phyloP scores from a whole-genome alignment of 2,329 filamentous ascomycete genomes.

The Erysiphe pisi region DNA sequence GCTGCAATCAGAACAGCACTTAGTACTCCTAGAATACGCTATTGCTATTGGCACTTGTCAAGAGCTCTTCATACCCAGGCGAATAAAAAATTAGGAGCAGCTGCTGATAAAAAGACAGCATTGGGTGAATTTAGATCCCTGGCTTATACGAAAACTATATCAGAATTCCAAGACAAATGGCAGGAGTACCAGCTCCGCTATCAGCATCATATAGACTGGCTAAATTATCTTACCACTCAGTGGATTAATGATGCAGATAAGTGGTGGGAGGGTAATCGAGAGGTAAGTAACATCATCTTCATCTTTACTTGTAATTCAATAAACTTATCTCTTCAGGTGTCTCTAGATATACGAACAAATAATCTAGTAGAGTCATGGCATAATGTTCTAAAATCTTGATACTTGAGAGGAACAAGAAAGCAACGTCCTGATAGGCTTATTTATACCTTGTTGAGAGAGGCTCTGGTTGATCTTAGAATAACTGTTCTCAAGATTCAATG shows the following conservation, averaged over 20 bases:
- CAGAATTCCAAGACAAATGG: not conserved
- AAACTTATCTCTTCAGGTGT: not conserved
- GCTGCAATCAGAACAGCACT: constrained; percentile 3
- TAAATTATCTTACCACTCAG: not conserved
- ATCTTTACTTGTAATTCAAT: not conserved
- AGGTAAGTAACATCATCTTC: not conserved
- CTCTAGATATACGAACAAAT: not conserved
- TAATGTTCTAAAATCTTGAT: not conserved
- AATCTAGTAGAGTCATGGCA: constrained; percentile 2
- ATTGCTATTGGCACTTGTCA: not conserved
- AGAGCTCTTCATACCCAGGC: not conserved
- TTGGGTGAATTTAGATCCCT: not conserved
- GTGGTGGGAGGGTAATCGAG: not conserved
- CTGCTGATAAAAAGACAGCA: not conserved
- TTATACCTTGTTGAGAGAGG: not conserved
- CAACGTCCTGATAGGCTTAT: not conserved
- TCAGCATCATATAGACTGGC: not conserved
- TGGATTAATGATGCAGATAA: constrained; percentile 16
- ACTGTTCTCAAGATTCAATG: not conserved
- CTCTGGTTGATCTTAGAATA: not conserved
- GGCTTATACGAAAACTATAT: not conserved
- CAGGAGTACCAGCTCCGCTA: not conserved
- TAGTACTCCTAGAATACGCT: not conserved
- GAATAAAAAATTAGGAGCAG: not conserved
- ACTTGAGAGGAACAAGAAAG: not conserved